These are phyloP conservation scores for Pichia cactophila DNA, from an alignment of 1,139 yeast species.

Conservation along the genomic window DNA sequence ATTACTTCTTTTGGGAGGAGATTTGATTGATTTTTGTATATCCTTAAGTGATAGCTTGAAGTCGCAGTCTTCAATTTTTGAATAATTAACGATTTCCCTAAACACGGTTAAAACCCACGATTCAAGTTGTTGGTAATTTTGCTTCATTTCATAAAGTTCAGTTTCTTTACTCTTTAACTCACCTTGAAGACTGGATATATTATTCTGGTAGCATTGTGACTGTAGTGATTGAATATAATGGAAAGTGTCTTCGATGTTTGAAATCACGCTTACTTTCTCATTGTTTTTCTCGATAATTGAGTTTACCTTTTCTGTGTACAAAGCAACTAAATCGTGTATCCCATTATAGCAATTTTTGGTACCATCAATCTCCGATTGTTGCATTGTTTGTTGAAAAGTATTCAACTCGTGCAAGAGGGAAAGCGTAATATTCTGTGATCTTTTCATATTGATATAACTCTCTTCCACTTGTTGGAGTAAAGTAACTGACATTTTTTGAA, in stretches of 20 bases:
- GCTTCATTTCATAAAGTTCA: constrained; percentile 3
- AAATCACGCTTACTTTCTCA: not conserved
- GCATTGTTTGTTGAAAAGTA: not conserved
- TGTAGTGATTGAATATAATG: constrained; percentile 9
- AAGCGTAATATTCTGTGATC: not conserved
- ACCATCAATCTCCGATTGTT: not conserved
- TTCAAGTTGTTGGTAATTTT: constrained; percentile 6
- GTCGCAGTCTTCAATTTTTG: not conserved
- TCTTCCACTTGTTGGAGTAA: not conserved
- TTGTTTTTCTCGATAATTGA: constrained; percentile 1
- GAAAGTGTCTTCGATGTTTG: constrained; percentile 6
- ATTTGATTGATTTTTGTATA: constrained; percentile 1
- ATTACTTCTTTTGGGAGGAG: constrained; percentile 8
- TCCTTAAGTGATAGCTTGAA: not conserved
- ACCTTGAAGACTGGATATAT: not conserved
- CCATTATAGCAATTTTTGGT: not conserved
- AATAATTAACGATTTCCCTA: constrained; percentile 6
- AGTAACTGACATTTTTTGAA: not conserved
- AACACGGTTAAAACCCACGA: constrained; percentile 10
- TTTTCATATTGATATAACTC: not conserved
- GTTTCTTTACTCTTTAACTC: not conserved
- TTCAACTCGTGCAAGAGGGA: not conserved
- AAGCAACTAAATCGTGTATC: not conserved
- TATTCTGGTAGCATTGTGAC: constrained; percentile 5
- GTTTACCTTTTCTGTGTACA: constrained; percentile 3